Evolutionary conservation across 78 protist genomes (phyloP), one percentile per base, ranked within the genome.

Genomic region (Cavenderia fasciculata): DNA sequence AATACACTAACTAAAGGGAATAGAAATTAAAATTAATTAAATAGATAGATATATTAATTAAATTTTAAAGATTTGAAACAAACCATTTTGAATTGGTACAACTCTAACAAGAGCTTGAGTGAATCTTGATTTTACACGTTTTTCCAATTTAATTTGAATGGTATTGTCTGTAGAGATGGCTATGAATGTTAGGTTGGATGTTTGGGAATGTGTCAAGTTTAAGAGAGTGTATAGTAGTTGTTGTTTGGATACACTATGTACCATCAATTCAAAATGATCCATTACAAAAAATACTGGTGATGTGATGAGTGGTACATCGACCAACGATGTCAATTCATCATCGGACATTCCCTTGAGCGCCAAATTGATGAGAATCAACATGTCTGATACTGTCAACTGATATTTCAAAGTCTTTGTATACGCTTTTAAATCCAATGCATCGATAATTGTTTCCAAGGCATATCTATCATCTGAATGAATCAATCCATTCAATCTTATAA

Each of bases 91-190:
- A n/a, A n/a, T n/a, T n/a, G n/a, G n/a, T n/a, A n/a, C n/a, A n/a
- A 66, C 33, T 66, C 25, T 21, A 43, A 66, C 27, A 25, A 41
- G 16, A 4, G 23, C 74, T 63, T 65, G 77, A 4, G 75, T 36
- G 59, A 79, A 79, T 38, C 89, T 47, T 18, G 89, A 79, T 31
- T 79, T 79, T 21, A 79, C 8, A 66, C 89, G 71, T 27, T 79
- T 79, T 54, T 79, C 89, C 5, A 79, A 54, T 33, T 19, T 38
- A 41, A 41, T 59, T 27, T 38, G 49, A 5, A 78, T 78, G 21
- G 47, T 63, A 25, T 52, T 38, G 2, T 52, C 57, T 3, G 69
- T 25, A 8, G 89, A 33, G 0, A 71, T 79, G 4, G 59, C 75
- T 8, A 79, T 54, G 25, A 79, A 29, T 51, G 89, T 51, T 12